Evolutionary conservation across 805 yeast genomes (phyloP).

Genomic region (Cyberlindnera euphorbiiphila): DNA sequence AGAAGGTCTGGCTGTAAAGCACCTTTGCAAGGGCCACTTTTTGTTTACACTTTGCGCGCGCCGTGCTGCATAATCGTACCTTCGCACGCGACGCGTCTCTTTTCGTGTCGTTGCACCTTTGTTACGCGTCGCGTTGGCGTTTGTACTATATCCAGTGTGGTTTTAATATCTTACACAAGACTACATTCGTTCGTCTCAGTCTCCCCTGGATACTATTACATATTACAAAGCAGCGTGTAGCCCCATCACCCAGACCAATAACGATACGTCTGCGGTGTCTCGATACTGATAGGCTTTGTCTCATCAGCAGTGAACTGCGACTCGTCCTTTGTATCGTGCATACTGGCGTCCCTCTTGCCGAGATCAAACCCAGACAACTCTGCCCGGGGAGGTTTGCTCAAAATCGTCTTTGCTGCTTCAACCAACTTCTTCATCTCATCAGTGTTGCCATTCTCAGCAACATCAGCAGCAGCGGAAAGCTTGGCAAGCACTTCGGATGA

Average conservation of each 20-base stretch:
- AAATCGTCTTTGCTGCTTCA: conserved; percentile 25
- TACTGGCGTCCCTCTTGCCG: conserved; percentile 20
- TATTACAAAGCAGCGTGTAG: too few relatives aligned
- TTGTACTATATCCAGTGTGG: background rate
- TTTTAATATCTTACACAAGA: too few relatives aligned
- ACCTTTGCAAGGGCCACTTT: background rate
- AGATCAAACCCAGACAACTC: conserved; percentile 24
- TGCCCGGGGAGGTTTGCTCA: conserved; percentile 31
- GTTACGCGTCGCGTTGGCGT: conserved; percentile 4
- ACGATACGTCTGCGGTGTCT: conserved; percentile 58
- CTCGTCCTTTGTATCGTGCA: conserved; percentile 19
- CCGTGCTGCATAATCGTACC: background rate
- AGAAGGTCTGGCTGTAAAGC: background rate
- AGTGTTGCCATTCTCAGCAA: conserved; percentile 3
- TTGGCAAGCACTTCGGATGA: conserved; percentile 49
- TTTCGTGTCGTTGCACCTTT: background rate
- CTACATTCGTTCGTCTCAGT: too few relatives aligned
- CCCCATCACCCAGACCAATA: conserved; percentile 52
- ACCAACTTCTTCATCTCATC: conserved; percentile 16
- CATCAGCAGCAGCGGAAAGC: conserved; percentile 28
- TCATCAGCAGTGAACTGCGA: conserved; percentile 31
- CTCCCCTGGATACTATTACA: too few relatives aligned
- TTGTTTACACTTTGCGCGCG: conserved; percentile 7
- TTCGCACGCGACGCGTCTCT: conserved; percentile 7
- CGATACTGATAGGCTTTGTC: conserved; percentile 53